Percentiles rank a stretch among this genome's conserved stretches.
Conservation (phyloP, 768 basidiomycete species). For the Auricularia sp. region DNA sequence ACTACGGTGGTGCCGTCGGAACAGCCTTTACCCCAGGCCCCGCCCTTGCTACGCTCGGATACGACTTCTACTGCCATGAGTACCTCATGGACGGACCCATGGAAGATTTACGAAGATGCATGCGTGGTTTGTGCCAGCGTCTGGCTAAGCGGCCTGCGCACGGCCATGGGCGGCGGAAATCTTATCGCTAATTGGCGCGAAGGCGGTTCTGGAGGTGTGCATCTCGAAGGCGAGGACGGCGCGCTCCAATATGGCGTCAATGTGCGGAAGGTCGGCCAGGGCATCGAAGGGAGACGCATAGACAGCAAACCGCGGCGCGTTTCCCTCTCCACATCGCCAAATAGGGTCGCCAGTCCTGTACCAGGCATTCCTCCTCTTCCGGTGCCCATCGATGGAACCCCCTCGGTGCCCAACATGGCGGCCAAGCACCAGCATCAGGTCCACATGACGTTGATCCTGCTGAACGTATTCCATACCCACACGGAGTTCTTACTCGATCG, state of each 20-base stretch:
- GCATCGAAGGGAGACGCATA: conserved; percentile 55
- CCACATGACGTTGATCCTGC: conserved; percentile 44
- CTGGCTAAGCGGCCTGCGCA: conserved; percentile 67
- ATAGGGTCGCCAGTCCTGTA: not conserved
- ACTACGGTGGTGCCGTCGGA: conserved; percentile 18
- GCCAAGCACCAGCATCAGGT: conserved; percentile 24
- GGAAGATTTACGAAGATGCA: conserved; percentile 78
- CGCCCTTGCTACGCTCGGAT: not conserved
- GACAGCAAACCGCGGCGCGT: not conserved
- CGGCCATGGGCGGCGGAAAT: conserved; percentile 13
- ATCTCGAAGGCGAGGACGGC: conserved; percentile 61
- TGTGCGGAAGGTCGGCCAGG: conserved; percentile 54
- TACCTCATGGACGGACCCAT: conserved; percentile 57
- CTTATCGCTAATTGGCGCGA: conserved; percentile 10
- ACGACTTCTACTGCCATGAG: not conserved
- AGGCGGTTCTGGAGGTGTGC: conserved; percentile 38
- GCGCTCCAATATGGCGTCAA: conserved; percentile 32
- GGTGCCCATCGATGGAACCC: not conserved
- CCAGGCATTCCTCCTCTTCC: not conserved
- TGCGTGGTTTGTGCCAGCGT: conserved; percentile 73
- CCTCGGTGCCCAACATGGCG: conserved; percentile 23
- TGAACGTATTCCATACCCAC: conserved; percentile 60
- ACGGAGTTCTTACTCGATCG: conserved; percentile 48
- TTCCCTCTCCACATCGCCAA: not conserved
- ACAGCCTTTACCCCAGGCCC: conserved; percentile 13